A percentile compares a stretch with the other conserved stretches of the same genome.
These are phyloP conservation scores for Batkoa obscura DNA, from an alignment of 371 early-diverging fungal genomes.

Conservation along the genomic window DNA sequence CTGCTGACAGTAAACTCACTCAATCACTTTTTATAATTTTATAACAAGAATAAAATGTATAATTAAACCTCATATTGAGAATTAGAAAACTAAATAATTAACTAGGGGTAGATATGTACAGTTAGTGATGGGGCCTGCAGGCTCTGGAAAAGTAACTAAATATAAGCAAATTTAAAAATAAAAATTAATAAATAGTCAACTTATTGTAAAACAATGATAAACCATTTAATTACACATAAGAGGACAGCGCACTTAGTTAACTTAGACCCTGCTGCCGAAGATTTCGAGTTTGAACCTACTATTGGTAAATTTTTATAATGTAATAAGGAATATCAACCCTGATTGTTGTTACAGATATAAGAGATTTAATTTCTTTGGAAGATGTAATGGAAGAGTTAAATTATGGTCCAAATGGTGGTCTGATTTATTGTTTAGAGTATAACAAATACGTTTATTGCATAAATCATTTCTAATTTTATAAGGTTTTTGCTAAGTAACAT, in stretches of 20 bases:
- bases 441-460: constrained; percentile 2
- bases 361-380: constrained; percentile 86
- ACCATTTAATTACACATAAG: constrained; percentile 64
- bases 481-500: constrained; percentile 78
- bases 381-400: constrained; percentile 96
- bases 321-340: no score
- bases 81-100: no score
- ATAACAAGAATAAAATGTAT: no score
- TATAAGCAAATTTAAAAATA: background rate
- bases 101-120: constrained; percentile 70
- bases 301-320: constrained; percentile 26
- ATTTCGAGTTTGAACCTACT: constrained; percentile 78
- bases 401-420: constrained; percentile 97
- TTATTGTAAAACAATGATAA: constrained; percentile 84
- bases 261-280: constrained; percentile 95
- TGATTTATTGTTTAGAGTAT: constrained; percentile 92
- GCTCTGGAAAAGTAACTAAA: constrained; percentile 65
- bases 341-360: constrained; percentile 77
- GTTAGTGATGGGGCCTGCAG: constrained; percentile 97
- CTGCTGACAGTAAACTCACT: no score
- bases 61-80: no score
- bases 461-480: background rate
- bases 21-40: no score
- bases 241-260: constrained; percentile 86
- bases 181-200: constrained; percentile 49